These are phyloP conservation scores for Aureobasidium namibiae DNA, from an alignment of 2,329 filamentous ascomycete species.

Conservation along the genomic window DNA sequence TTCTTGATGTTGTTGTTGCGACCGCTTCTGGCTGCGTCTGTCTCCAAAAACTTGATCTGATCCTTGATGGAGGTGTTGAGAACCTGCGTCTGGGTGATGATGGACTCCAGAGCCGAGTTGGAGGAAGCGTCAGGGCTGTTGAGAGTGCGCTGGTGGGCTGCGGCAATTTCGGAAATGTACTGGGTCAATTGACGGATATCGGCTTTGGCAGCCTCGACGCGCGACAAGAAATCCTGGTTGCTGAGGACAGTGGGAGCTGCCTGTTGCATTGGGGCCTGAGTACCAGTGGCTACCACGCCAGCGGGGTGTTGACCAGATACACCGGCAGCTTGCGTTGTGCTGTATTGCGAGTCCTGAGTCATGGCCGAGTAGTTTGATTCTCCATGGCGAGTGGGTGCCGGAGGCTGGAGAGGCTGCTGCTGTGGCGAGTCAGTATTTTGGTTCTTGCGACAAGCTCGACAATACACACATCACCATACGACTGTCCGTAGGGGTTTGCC, in stretches of 20 bases:
- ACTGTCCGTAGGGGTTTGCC: constrained; percentile 25
- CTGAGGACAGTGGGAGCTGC: constrained; percentile 41
- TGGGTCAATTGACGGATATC: constrained; percentile 60
- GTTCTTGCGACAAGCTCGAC: neutral
- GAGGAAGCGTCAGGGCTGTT: constrained; percentile 51
- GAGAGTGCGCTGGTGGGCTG: constrained; percentile 64
- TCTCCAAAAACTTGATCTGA: constrained; percentile 68
- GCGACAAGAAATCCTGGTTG: constrained; percentile 50
- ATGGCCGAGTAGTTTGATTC: constrained; percentile 26
- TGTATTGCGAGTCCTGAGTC: constrained; percentile 29
- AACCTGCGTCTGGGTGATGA: constrained; percentile 61
- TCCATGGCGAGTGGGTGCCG: constrained; percentile 26
- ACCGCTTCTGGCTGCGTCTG: constrained; percentile 57
- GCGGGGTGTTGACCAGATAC: neutral
- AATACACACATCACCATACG: constrained; percentile 1
- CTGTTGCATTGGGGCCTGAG: constrained; percentile 23
- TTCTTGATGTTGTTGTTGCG: constrained; percentile 57
- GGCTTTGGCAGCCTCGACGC: constrained; percentile 57
- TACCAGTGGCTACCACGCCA: constrained; percentile 8
- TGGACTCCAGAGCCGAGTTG: constrained; percentile 53
- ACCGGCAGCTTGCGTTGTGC: constrained; percentile 15
- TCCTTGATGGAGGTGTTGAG: constrained; percentile 70
- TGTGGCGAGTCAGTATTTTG: neutral
- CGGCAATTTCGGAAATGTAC: constrained; percentile 59
- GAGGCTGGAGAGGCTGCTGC: constrained; percentile 18